Evolutionary conservation across 2,329 filamentous ascomycete genomes (phyloP).

Genomic region (Lasiodiplodia sp.): DNA sequence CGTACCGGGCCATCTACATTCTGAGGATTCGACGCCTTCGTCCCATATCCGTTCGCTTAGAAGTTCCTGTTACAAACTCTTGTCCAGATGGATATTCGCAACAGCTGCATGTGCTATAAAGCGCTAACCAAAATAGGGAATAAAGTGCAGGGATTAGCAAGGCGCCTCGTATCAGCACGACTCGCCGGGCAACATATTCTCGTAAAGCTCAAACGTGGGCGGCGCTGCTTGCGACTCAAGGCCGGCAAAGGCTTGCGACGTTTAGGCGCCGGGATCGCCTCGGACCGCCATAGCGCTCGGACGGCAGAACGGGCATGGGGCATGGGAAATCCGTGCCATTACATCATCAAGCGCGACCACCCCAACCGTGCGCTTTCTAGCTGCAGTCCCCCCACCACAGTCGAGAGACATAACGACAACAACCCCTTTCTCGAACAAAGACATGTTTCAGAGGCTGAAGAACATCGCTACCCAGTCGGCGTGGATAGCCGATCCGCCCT

Average conservation of each 20-base stretch:
- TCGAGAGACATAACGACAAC: not conserved
- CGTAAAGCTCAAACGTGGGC: too few species aligned
- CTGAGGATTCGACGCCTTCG: too few species aligned
- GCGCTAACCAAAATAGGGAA: not conserved
- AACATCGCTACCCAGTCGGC: slow-evolving; percentile 34
- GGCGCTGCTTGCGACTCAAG: too few species aligned
- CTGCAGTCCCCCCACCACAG: not conserved
- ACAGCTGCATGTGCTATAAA: too few species aligned
- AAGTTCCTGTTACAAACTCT: too few species aligned
- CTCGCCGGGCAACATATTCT: too few species aligned
- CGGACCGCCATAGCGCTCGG: not conserved
- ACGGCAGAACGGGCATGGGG: not conserved
- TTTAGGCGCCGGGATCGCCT: not conserved
- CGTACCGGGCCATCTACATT: too few species aligned
- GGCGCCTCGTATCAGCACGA: too few species aligned
- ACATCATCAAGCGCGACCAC: not conserved
- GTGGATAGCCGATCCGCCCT: slow-evolving; percentile 47
- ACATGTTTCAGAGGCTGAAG: slow-evolving; percentile 18
- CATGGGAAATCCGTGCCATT: not conserved
- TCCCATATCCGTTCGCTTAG: too few species aligned
- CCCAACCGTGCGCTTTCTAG: not conserved
- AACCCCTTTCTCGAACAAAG: not conserved
- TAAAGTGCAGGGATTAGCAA: not conserved
- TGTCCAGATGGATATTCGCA: too few species aligned
- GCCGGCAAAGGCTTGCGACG: not conserved